Conservation (phyloP, 805 yeast species). For the Metschnikowia reukaufii region DNA sequence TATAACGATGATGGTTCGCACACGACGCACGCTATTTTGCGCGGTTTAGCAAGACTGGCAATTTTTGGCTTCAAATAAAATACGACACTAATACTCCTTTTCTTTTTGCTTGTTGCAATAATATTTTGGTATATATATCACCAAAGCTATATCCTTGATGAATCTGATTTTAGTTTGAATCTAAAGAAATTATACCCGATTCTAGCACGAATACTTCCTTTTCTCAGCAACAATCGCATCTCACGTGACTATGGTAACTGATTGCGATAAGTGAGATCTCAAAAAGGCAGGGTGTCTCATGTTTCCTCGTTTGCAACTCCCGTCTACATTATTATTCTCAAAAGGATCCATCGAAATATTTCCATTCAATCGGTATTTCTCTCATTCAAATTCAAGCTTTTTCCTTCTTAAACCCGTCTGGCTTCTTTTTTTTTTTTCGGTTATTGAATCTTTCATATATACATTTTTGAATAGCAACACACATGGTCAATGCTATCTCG, state of each 20-base stretch:
- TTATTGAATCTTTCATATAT: too few species aligned
- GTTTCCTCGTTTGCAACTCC: constrained; percentile 1
- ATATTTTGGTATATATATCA: too few species aligned
- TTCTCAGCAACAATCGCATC: background rate
- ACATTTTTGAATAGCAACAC: background rate
- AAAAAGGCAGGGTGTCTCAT: background rate
- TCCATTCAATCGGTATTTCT: background rate
- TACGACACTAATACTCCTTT: too few species aligned
- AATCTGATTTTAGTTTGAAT: too few species aligned
- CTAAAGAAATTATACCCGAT: too few species aligned
- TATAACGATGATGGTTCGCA: background rate
- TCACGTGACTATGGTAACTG: constrained; percentile 2
- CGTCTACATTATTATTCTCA: background rate
- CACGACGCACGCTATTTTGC: background rate
- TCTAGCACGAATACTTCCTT: background rate
- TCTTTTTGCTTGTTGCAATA: too few species aligned
- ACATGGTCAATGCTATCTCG: background rate
- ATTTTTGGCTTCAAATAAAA: too few species aligned
- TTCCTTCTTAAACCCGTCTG: too few species aligned
- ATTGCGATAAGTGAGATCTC: constrained; percentile 7
- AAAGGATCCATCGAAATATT: background rate
- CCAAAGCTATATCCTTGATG: too few species aligned
- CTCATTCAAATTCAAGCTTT: too few species aligned
- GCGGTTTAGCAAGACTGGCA: background rate
- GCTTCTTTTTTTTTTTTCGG: too few species aligned